Evolutionary conservation across 2,329 filamentous ascomycete genomes (phyloP), one percentile per base, ranked within the genome.

Genomic region (Phialophora tarda): DNA sequence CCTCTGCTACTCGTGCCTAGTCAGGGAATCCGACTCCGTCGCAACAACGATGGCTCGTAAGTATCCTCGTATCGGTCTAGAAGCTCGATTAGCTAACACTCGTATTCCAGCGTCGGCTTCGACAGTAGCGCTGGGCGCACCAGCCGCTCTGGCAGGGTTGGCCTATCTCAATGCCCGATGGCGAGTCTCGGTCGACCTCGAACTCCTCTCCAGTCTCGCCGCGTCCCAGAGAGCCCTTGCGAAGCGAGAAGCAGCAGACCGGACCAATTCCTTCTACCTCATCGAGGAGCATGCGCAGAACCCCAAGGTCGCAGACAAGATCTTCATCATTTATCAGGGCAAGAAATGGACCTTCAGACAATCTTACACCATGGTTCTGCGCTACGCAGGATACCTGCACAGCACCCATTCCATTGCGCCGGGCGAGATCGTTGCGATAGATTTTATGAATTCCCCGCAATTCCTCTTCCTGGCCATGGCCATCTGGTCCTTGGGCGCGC

Each of bases 401-500:
- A 83, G 84, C 1, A 83, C 79, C 10, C 84, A 89, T 60, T 82
- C 83, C 32, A 82, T 96, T 55, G 84, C 88, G 71, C 85, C 87
- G 28, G 86, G 86, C 53, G 91, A 96, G 60, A 87, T 96, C 38
- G 89, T 96, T 21, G 92, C 91, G 8, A 83, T 96, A 72, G 85
- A 95, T 76, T 91, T 91, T 71, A 89, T 90, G 78, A 97, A 96
- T 75, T 91, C 88, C 48, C 88, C 92, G n/a, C 84, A 85, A 2
- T 94, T 92, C 73, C 74, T 94, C 30, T 91, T 93, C 75, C 69
- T 96, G 8, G 86, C 89, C 83, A 82, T 93, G 62, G 92, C 89
- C 0, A 78, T 96, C 34, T 96, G 92, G 92, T 87, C 89, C 32
- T 87, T 96, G 65, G 93, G 93, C 11, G 92, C 91, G 0, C 88